Conservation (phyloP, 2,329 filamentous ascomycete species). For the Sporothrix humicola region DNA sequence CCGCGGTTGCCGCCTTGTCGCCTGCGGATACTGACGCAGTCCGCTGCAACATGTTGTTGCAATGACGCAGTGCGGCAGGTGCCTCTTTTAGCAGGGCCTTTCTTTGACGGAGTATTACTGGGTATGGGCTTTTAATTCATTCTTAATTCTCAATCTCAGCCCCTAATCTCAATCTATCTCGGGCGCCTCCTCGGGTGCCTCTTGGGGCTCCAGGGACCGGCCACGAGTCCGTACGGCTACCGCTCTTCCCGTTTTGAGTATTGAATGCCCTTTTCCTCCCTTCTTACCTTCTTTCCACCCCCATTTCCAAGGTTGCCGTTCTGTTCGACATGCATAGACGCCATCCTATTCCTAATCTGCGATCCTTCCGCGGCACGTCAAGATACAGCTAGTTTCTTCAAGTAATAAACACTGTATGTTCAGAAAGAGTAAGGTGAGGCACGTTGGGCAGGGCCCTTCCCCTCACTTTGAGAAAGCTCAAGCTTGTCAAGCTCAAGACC, state of each 20-base stretch:
- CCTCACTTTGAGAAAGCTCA: no score
- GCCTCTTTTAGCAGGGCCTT: neutral
- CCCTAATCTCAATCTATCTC: no score
- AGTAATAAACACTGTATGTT: no score
- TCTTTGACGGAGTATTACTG: neutral
- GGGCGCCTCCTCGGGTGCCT: no score
- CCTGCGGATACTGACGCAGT: neutral
- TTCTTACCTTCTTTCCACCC: no score
- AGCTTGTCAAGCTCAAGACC: neutral
- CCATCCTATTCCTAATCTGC: neutral
- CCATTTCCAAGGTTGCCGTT: neutral
- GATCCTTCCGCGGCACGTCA: neutral
- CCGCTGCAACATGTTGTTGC: slow-evolving; percentile 15
- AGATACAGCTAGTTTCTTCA: neutral
- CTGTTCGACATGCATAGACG: slow-evolving; percentile 9
- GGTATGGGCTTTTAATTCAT: neutral
- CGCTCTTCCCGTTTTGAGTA: neutral
- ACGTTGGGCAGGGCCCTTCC: no score
- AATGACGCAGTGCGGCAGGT: neutral
- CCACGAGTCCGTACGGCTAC: neutral
- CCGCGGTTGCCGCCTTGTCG: neutral
- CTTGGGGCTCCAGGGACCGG: neutral
- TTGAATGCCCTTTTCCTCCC: no score
- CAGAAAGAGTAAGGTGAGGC: no score
- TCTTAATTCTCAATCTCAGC: no score